Evolutionary conservation across 805 yeast species (phyloP).

Genomic region (Phaffomyces thermotolerans): DNA sequence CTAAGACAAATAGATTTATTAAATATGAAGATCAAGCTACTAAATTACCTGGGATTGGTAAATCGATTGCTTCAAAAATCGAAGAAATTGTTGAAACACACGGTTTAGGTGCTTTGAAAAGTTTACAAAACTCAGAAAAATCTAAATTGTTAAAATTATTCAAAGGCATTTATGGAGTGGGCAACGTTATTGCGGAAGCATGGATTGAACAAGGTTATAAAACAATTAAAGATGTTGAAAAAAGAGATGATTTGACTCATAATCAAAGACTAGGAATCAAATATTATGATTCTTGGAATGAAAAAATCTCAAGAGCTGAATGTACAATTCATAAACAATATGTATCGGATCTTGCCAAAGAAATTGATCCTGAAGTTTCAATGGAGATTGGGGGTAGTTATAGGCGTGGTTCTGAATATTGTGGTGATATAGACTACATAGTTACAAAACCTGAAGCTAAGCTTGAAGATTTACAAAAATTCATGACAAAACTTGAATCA

Average conservation of each 20-base stretch:
- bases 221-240: constrained; percentile 31
- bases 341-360: constrained; percentile 21
- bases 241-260: constrained; percentile 23
- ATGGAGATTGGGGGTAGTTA: constrained; percentile 44
- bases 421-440: constrained; percentile 50
- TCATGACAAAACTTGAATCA: constrained; percentile 19
- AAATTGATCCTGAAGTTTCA: constrained; percentile 30
- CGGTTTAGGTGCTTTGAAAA: constrained; percentile 17
- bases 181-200: constrained; percentile 32
- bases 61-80: constrained; percentile 34
- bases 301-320: constrained; percentile 38
- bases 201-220: constrained; percentile 34
- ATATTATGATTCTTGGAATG: constrained; percentile 41
- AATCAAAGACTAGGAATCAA: constrained; percentile 34
- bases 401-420: constrained; percentile 36
- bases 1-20: constrained; percentile 25
- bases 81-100: constrained; percentile 39
- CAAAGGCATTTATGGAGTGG: constrained; percentile 43
- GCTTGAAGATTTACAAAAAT: constrained; percentile 16
- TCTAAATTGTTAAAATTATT: constrained; percentile 26
- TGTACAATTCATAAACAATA: constrained; percentile 33
- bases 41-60: constrained; percentile 34
- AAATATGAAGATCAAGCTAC: constrained; percentile 31
- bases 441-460: constrained; percentile 30
- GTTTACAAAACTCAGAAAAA: constrained; percentile 21